A percentile compares a stretch with the other conserved stretches of the same genome.
Conservation (phyloP, 106 monocot genomes). For the Acorus calamus region DNA sequence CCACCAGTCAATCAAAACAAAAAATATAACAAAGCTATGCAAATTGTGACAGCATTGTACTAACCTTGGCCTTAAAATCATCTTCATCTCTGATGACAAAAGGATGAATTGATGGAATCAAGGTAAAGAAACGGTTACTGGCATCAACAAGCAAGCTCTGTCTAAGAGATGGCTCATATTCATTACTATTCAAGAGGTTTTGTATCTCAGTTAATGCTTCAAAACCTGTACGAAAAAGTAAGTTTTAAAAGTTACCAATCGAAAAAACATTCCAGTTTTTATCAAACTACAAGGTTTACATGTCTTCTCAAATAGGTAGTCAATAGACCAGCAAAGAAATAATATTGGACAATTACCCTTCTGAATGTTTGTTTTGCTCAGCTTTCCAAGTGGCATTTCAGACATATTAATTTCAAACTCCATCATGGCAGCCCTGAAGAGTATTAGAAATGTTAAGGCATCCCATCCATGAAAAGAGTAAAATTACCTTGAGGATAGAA, state of each 20-base stretch:
- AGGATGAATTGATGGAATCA: slow-evolving; percentile 98
- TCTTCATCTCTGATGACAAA: slow-evolving; percentile 67
- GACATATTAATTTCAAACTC: slow-evolving; percentile 96
- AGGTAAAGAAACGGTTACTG: slow-evolving; percentile 96
- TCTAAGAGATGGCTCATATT: slow-evolving; percentile 33
- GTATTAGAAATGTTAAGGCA: not conserved
- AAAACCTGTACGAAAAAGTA: slow-evolving; percentile 58
- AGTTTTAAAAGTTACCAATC: not conserved
- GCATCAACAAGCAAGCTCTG: slow-evolving; percentile 88
- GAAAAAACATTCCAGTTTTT: too few species aligned
- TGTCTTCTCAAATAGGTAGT: too few species aligned
- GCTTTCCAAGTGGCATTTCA: slow-evolving; percentile 97
- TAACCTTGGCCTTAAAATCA: slow-evolving; percentile 82
- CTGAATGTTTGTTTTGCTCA: slow-evolving; percentile 92
- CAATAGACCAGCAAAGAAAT: too few species aligned
- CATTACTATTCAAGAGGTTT: slow-evolving; percentile 49
- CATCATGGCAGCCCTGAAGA: slow-evolving; percentile 88
- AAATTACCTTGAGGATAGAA: not conserved
- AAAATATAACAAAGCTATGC: too few species aligned
- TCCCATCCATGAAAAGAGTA: not conserved
- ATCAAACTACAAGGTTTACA: too few species aligned
- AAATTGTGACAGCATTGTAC: not conserved
- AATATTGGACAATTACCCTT: slow-evolving; percentile 37
- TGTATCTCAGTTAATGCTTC: slow-evolving; percentile 95
- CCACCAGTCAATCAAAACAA: too few species aligned